Percentiles rank a stretch among this genome's conserved stretches.
Conservation (phyloP, 345 rosid species). For the Excoecaria cochinchinensis region DNA sequence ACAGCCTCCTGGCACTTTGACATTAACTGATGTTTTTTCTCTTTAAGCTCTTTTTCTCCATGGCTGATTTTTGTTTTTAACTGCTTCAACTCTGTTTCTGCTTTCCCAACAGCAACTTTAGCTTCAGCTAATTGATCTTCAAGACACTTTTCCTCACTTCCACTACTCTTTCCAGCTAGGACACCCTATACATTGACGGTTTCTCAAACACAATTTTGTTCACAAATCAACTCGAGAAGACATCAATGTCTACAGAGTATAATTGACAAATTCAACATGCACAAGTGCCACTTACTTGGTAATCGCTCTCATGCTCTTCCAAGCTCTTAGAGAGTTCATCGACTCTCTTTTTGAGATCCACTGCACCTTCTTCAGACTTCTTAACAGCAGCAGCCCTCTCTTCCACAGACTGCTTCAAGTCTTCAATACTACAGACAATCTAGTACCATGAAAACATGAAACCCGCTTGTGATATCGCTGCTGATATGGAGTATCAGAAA, state of each 20-base stretch:
- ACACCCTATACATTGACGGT: slow-evolving; percentile 55
- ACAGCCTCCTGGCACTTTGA: slow-evolving; percentile 82
- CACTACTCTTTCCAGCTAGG: slow-evolving; percentile 91
- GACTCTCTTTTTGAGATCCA: slow-evolving; percentile 59
- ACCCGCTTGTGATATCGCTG: slow-evolving; percentile 7
- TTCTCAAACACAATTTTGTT: slow-evolving; percentile 20
- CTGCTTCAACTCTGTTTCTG: slow-evolving; percentile 83
- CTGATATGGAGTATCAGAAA: not conserved
- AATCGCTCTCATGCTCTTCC: slow-evolving; percentile 76
- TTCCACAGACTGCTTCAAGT: slow-evolving; percentile 66
- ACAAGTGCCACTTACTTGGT: slow-evolving; percentile 55
- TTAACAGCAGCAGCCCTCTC: slow-evolving; percentile 70
- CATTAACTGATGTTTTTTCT: slow-evolving; percentile 61
- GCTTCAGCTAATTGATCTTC: slow-evolving; percentile 96
- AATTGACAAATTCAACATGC: slow-evolving; percentile 8
- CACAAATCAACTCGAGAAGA: slow-evolving; percentile 1
- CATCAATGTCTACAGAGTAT: not conserved
- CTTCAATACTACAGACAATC: slow-evolving; percentile 70
- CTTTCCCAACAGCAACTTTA: slow-evolving; percentile 82
- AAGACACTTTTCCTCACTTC: slow-evolving; percentile 93
- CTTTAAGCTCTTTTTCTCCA: slow-evolving; percentile 79
- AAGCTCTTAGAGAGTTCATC: slow-evolving; percentile 72
- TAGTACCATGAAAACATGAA: slow-evolving; percentile 35
- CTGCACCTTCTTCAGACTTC: slow-evolving; percentile 82
- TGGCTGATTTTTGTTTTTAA: slow-evolving; percentile 80